Evolutionary conservation across 2,329 filamentous ascomycete genomes (phyloP), one percentile per base, ranked within the genome.

Genomic region (Dothiorella sarmentorum): DNA sequence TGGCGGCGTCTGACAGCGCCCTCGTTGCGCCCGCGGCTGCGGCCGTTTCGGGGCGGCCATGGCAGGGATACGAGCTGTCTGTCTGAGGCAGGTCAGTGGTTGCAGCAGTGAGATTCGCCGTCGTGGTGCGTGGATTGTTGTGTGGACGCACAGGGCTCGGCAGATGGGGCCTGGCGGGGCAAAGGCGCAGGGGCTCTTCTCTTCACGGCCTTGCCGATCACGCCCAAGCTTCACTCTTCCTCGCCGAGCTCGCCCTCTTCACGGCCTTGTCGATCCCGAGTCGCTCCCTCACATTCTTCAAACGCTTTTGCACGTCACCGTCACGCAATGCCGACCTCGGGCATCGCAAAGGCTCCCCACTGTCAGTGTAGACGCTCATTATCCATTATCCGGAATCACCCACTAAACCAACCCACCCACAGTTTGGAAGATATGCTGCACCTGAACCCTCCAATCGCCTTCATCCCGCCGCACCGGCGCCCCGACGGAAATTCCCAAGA

Each of bases 391-490:
- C 10, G 27, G 18, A 35, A 7, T 2, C 45, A 33, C 17, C 29
- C 11, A 20, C 45, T 35, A 18, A 7, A 5, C 29, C 45, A 27
- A 10, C 22, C 22, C 9, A 9, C 20, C 7, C 22, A 4, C 11
- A 35, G 9, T 13, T 13, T 49, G 18, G 31, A 43, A 22, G 38
- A 18, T 38, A 37, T 31, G 7, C 31, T 24, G 31, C 31, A 4
- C 18, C 3, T 17, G 6, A 26, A 11, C 22, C 31, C 47, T 15
- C 49, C 49, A 53, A 53, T 53, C 49, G 11, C 22, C 10, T 15
- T 17, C n/a, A 27, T 53, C 15, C 49, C 49, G 35, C 49, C 49
- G 49, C 49, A 24, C 49, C 49, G 49, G 49, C 49, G 49, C 49
- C 35, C 49, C 49, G 49, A 53, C 49, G 49, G 49, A 53, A 7